Evolutionary conservation across 164 flowering plant species (phyloP).

Genomic region (Akebia trifoliata): DNA sequence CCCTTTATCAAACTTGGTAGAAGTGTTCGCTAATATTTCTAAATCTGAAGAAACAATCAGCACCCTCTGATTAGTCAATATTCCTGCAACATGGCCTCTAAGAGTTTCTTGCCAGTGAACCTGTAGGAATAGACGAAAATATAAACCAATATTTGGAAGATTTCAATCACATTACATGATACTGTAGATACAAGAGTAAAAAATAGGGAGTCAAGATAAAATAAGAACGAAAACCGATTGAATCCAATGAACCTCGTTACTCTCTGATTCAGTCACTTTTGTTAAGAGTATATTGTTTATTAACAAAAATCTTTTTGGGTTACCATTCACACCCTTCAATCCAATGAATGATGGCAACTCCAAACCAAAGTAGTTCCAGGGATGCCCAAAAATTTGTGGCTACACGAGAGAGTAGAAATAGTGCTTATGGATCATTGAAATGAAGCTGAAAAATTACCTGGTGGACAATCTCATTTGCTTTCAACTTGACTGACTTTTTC

Average conservation of each 20-base stretch:
- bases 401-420: too few relatives aligned
- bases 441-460: constrained; percentile 50
- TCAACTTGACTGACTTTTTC: constrained; percentile 76
- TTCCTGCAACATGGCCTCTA: constrained; percentile 91
- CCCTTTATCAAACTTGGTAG: constrained; percentile 79
- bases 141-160: neutral
- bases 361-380: too few relatives aligned
- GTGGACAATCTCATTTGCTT: constrained; percentile 72
- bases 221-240: neutral
- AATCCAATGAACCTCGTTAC: too few relatives aligned
- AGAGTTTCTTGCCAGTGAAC: constrained; percentile 98
- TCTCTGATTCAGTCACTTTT: too few relatives aligned
- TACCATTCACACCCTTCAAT: too few relatives aligned
- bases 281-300: too few relatives aligned
- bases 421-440: neutral
- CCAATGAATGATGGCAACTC: too few relatives aligned
- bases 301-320: too few relatives aligned
- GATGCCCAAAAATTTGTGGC: too few relatives aligned
- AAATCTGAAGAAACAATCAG: constrained; percentile 83
- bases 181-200: neutral
- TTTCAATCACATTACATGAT: neutral
- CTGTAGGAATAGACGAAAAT: constrained; percentile 32
- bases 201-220: neutral
- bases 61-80: constrained; percentile 84
- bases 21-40: constrained; percentile 70